A percentile compares a stretch with the other conserved stretches of the same genome.
phyloP scores from a whole-genome alignment of 805 yeast species.

The Metschnikowia arizonensis region DNA sequence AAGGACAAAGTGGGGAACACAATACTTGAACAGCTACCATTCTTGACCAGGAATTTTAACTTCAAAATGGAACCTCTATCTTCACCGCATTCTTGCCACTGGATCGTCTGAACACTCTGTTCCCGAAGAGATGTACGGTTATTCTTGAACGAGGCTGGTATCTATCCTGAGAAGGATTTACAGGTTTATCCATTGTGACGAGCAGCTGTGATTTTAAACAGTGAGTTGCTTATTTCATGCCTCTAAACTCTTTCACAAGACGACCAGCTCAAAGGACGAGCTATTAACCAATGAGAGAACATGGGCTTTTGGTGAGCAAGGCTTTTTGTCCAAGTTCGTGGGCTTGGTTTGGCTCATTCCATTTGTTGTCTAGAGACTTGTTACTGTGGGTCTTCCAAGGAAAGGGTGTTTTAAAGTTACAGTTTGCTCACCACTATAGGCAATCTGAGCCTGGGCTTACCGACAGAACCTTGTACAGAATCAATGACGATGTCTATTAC shows the following conservation, averaged over 20 bases:
- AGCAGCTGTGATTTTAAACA: constrained; percentile 69
- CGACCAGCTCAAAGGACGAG: constrained; percentile 42
- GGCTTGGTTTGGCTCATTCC: constrained; percentile 75
- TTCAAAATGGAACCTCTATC: too few species aligned
- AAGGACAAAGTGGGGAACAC: too few species aligned
- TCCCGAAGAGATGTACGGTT: constrained; percentile 49
- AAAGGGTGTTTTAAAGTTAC: constrained; percentile 56
- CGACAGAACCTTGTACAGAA: constrained; percentile 50
- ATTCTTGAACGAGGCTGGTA: constrained; percentile 75
- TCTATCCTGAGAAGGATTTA: constrained; percentile 69
- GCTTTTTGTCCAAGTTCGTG: constrained; percentile 69
- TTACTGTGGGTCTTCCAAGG: constrained; percentile 70
- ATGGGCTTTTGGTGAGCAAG: constrained; percentile 83
- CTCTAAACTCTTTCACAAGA: constrained; percentile 59
- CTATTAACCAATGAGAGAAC: constrained; percentile 44
- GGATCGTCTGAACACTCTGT: constrained; percentile 40
- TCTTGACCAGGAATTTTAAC: too few species aligned
- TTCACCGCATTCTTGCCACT: constrained; percentile 59
- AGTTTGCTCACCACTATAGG: constrained; percentile 52
- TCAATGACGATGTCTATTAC: constrained; percentile 66
- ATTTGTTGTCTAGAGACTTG: constrained; percentile 40
- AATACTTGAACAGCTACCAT: too few species aligned
- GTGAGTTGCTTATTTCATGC: constrained; percentile 59
- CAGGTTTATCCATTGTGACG: too few species aligned
- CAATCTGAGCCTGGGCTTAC: constrained; percentile 40